phyloP scores from a whole-genome alignment of 306 rosid genomes.

The Adenanthera pavonina region DNA sequence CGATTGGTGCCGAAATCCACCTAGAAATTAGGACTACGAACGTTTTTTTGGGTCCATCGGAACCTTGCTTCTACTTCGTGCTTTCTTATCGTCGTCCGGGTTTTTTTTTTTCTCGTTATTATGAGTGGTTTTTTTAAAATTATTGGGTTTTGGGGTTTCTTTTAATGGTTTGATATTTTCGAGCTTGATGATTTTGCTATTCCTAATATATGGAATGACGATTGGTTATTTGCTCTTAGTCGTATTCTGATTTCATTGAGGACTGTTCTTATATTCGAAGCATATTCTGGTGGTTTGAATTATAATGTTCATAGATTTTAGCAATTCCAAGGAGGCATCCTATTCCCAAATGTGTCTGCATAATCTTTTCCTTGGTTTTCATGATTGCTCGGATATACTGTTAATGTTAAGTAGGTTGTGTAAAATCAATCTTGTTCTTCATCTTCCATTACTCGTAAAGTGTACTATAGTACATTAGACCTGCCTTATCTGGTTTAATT shows the following conservation, averaged over 20 bases:
- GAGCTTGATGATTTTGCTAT: too few species aligned
- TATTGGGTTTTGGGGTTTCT: too few species aligned
- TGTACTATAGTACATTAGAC: conserved; percentile 7
- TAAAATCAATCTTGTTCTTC: neutral
- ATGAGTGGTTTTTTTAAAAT: neutral
- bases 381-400: neutral
- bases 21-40: too few species aligned
- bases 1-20: too few species aligned
- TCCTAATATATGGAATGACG: too few species aligned
- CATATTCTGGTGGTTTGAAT: too few species aligned
- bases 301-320: conserved; percentile 21
- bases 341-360: conserved; percentile 44
- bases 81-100: neutral
- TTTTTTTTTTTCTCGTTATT: neutral
- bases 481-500: conserved; percentile 16
- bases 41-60: neutral
- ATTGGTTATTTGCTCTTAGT: too few species aligned
- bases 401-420: neutral
- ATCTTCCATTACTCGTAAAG: neutral
- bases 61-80: neutral
- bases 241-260: neutral
- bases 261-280: too few species aligned
- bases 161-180: too few species aligned
- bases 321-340: conserved; percentile 73
- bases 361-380: too few species aligned